Percentiles rank a stretch among this genome's conserved stretches.
Evolutionary conservation across 2,329 filamentous ascomycete species (phyloP).

Genomic region (Fusarium udum): DNA sequence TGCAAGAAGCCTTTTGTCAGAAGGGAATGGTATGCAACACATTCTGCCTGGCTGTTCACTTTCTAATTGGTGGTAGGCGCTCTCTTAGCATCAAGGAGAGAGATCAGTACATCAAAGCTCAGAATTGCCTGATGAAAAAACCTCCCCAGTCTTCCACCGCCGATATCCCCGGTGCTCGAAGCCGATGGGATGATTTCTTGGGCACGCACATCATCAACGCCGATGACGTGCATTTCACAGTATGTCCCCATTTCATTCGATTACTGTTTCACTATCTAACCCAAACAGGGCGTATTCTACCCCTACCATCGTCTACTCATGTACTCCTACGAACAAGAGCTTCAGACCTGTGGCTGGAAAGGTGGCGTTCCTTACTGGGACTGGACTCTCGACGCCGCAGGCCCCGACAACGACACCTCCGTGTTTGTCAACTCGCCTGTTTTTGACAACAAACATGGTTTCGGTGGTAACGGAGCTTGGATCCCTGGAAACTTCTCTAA

Average conservation of each 20-base stretch:
- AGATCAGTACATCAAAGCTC: slow-evolving; percentile 27
- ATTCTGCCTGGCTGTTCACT: rapidly evolving
- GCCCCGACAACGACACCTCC: slow-evolving; percentile 18
- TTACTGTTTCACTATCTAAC: neutral
- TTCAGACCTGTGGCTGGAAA: slow-evolving; percentile 37
- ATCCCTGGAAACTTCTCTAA: slow-evolving; percentile 27
- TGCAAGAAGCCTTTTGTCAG: slow-evolving; percentile 21
- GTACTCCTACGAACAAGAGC: slow-evolving; percentile 38
- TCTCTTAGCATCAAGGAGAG: slow-evolving; percentile 10
- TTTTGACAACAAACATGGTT: slow-evolving; percentile 43
- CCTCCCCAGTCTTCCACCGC: slow-evolving; percentile 1
- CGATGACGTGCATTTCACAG: slow-evolving; percentile 23
- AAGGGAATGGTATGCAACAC: slow-evolving; percentile 6
- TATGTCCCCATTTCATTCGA: neutral
- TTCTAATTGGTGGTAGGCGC: neutral
- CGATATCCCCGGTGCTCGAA: slow-evolving; percentile 16
- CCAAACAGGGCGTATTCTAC: slow-evolving; percentile 15
- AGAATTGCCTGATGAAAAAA: slow-evolving; percentile 31
- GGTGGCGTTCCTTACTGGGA: slow-evolving; percentile 41
- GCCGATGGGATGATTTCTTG: slow-evolving; percentile 29
- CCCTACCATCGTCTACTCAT: slow-evolving; percentile 27
- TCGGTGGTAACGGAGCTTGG: slow-evolving; percentile 26
- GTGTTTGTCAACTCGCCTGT: slow-evolving; percentile 41
- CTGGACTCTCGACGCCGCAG: slow-evolving; percentile 31
- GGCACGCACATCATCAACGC: slow-evolving; percentile 30